Conservation (phyloP, 306 rosid genomes). For the Canavalia ensiformis region DNA sequence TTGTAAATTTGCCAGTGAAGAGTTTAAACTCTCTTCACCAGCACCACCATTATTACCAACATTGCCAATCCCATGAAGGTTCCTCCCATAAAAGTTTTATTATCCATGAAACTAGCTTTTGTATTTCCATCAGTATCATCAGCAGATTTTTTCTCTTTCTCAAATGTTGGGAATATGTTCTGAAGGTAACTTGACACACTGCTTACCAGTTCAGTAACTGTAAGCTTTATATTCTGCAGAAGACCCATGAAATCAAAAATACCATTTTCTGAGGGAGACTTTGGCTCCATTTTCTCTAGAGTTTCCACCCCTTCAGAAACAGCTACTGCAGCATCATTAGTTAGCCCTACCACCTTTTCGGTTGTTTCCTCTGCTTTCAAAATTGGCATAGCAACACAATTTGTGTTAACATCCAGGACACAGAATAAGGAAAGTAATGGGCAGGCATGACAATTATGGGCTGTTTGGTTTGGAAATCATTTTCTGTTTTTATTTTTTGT, state of each 20-base stretch:
- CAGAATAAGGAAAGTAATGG: background rate
- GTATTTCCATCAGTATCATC: slow-evolving; percentile 49
- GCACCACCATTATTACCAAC: slow-evolving; percentile 67
- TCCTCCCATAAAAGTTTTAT: slow-evolving; percentile 40
- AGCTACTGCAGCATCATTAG: slow-evolving; percentile 41
- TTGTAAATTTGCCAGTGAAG: background rate
- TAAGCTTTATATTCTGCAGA: slow-evolving; percentile 56
- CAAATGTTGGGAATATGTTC: slow-evolving; percentile 60
- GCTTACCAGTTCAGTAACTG: slow-evolving; percentile 58
- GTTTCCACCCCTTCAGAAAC: slow-evolving; percentile 26
- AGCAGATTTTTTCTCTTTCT: slow-evolving; percentile 48
- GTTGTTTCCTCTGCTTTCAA: slow-evolving; percentile 18
- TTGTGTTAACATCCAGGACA: slow-evolving; percentile 23
- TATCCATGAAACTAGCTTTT: slow-evolving; percentile 42
- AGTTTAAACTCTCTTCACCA: slow-evolving; percentile 70
- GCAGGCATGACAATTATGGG: background rate
- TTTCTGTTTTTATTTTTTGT: too few species aligned
- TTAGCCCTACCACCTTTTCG: background rate
- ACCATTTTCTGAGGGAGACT: slow-evolving; percentile 3
- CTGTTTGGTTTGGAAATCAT: too few species aligned
- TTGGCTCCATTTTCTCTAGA: background rate
- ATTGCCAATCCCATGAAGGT: slow-evolving; percentile 79
- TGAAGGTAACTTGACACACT: slow-evolving; percentile 56
- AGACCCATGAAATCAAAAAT: slow-evolving; percentile 27
- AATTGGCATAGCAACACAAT: slow-evolving; percentile 49